Base-by-base conservation (phyloP, 768 basidiomycete genomes). In the Tephrocybe rancida region DNA sequence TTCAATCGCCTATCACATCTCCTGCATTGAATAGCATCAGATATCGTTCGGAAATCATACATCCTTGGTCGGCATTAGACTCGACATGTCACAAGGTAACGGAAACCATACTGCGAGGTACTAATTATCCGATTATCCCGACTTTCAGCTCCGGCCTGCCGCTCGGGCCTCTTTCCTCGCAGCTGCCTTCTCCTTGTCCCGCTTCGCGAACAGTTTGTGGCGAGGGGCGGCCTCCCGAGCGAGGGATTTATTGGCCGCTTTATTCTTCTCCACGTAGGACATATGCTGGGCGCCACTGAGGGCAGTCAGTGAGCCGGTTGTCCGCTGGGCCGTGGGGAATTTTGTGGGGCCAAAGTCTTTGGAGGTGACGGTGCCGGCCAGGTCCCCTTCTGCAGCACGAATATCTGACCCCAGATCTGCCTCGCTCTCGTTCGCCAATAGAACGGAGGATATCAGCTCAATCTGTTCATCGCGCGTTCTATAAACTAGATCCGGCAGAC, bases 261-360 rank as follows among this genome's bases (percentile, higher is more conserved):
- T 92, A 74, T 95, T 94, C 69, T 92, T 88, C 72, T 95, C 93
- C 43, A 92, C 80, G 63, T 95, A 95, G 43, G 90, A 91, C 92
- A 95, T 94, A 62, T 92, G 91, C 61, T 92, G 90, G 3, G 84
- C 92, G 27, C 94, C 94, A 67, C 90, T 92, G 59, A 96, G 77
- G 30, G 92, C 89, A 2, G 85, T 83, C 37, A 95, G 76, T 35
- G 88, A 90, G 0, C 92, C 93, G 2, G 87, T 86, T 43, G 90
- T 92, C 57, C 92, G 81, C 61, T 91, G 88, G 7, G 85, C 85
- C 10, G 73, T 64, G 2, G 88, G 86, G 71, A 86, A 83, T 66
- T 78, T 85, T 44, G 77, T 70, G n/a, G 82, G 80, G n/a, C 90
- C 90, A 69, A 93, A 92, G 67, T 92, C 88, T 66, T 91, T 90